Conservation (phyloP, 2,329 filamentous ascomycete species). For the Cytospora paraplurivora region DNA sequence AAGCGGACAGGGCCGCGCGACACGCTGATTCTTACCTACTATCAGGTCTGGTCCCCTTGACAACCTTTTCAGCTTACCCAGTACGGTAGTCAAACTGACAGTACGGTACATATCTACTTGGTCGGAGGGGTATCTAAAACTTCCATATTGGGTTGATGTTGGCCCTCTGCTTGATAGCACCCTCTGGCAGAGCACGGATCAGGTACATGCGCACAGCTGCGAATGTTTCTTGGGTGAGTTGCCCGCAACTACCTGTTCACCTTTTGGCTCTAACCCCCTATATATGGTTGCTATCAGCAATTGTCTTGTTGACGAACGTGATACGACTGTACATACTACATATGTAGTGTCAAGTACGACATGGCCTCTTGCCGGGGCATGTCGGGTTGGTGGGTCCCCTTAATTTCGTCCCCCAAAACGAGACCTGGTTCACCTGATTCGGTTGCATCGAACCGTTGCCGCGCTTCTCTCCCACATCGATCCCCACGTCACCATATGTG, state of each 20-base stretch:
- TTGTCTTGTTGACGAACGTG: slow-evolving; percentile 4
- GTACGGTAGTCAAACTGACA: background rate
- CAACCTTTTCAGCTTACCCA: background rate
- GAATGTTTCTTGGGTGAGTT: too few species aligned
- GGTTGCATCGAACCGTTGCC: background rate
- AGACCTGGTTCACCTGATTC: slow-evolving; percentile 9
- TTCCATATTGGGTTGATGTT: too few species aligned
- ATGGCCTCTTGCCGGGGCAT: slow-evolving; percentile 6
- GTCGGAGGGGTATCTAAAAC: too few species aligned
- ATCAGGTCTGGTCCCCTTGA: too few species aligned
- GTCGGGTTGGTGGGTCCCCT: slow-evolving; percentile 20
- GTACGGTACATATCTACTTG: too few species aligned
- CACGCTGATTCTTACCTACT: background rate
- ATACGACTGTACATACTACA: background rate
- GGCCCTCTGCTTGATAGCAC: too few species aligned
- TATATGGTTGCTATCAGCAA: background rate
- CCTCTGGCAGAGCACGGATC: too few species aligned
- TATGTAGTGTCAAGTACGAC: background rate
- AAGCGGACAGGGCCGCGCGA: background rate
- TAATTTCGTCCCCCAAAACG: slow-evolving; percentile 19
- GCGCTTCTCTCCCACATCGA: background rate
- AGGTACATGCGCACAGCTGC: too few species aligned
- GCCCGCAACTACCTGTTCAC: too few species aligned
- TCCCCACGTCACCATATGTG: too few species aligned
- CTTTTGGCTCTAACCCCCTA: too few species aligned